phyloP scores from a whole-genome alignment of 2,329 filamentous ascomycete genomes.

The Alternaria infectoria region DNA sequence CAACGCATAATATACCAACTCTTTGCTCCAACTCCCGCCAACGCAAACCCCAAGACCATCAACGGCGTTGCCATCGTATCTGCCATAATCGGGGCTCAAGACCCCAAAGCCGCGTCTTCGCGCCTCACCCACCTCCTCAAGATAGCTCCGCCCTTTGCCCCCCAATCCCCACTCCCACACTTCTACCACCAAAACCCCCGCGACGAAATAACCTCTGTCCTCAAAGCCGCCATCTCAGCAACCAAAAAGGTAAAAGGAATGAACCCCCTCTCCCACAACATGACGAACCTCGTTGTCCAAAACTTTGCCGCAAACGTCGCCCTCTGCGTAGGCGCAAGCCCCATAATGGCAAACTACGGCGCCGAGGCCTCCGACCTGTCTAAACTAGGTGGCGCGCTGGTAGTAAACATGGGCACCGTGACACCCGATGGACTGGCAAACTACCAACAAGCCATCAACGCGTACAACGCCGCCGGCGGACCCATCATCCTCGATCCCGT shows the following conservation, averaged over 20 bases:
- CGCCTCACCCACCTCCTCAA: slow-evolving; percentile 65
- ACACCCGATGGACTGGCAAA: slow-evolving; percentile 75
- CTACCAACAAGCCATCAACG: slow-evolving; percentile 74
- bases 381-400: slow-evolving; percentile 74
- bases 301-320: slow-evolving; percentile 94
- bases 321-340: slow-evolving; percentile 81
- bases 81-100: slow-evolving; percentile 76
- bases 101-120: slow-evolving; percentile 69
- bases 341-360: slow-evolving; percentile 92
- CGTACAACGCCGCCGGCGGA: slow-evolving; percentile 78
- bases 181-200: slow-evolving; percentile 27
- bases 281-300: slow-evolving; percentile 96
- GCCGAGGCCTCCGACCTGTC: slow-evolving; percentile 84
- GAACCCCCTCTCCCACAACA: slow-evolving; percentile 87
- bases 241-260: slow-evolving; percentile 66
- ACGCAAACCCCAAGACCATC: slow-evolving; percentile 61
- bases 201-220: slow-evolving; percentile 19
- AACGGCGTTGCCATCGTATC: slow-evolving; percentile 89
- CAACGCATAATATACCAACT: slow-evolving; percentile 78
- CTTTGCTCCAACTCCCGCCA: slow-evolving; percentile 42
- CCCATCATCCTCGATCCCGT: slow-evolving; percentile 90
- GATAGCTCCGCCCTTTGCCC: slow-evolving; percentile 31
- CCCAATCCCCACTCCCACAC: slow-evolving; percentile 22
- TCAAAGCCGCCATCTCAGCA: slow-evolving; percentile 45
- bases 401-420: slow-evolving; percentile 95